A percentile compares a stretch with the other conserved stretches of the same genome.
phyloP scores from a whole-genome alignment of 192 early-diverging fungal genomes.

The Linnemannia hyalina region DNA sequence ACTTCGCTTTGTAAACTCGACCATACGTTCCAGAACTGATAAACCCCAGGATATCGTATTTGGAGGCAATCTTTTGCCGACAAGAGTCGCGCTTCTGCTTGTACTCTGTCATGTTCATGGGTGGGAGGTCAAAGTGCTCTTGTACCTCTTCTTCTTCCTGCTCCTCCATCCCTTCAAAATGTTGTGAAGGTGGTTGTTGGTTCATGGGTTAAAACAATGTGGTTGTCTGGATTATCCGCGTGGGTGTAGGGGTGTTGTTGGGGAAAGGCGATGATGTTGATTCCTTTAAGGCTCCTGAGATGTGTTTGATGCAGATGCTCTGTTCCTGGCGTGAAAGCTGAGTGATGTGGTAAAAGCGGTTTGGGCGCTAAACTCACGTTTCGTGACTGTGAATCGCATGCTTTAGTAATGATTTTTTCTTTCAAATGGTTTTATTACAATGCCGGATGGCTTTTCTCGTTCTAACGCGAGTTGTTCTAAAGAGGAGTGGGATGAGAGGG shows the following conservation, averaged over 20 bases:
- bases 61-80: slow-evolving; percentile 71
- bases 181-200: neutral
- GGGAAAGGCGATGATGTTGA: too few relatives aligned
- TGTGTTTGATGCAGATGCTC: too few relatives aligned
- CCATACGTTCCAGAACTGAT: slow-evolving; percentile 97
- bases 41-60: slow-evolving; percentile 91
- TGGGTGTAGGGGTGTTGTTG: too few relatives aligned
- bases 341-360: too few relatives aligned
- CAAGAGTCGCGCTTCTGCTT: slow-evolving; percentile 66
- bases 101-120: slow-evolving; percentile 68
- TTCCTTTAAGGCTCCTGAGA: too few relatives aligned
- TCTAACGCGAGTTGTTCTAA: slow-evolving; percentile 3
- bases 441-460: neutral
- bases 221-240: too few relatives aligned
- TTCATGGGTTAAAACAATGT: too few relatives aligned
- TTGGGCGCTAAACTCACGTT: too few relatives aligned
- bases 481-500: neutral
- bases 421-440: neutral
- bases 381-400: too few relatives aligned
- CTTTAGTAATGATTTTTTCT: neutral
- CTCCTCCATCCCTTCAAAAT: neutral
- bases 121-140: slow-evolving; percentile 35
- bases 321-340: too few relatives aligned
- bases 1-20: slow-evolving; percentile 93
- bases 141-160: neutral